Evolutionary conservation across 148 eudicot genomes (phyloP).

Genomic region (Camellia sinensis): DNA sequence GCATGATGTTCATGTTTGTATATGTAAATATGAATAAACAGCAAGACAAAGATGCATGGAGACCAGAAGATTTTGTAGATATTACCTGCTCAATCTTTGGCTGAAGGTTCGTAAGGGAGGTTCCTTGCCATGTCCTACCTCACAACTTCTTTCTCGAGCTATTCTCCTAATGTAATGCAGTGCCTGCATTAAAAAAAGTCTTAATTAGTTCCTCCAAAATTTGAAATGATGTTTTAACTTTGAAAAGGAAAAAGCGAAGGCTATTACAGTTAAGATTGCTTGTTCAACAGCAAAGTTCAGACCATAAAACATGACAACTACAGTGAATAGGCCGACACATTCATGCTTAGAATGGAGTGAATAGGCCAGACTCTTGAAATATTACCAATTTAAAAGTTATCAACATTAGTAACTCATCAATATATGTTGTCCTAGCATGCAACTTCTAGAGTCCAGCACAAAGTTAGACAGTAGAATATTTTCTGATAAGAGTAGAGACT

Average conservation of each 20-base stretch:
- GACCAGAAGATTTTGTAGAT: neutral
- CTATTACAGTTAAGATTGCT: no score
- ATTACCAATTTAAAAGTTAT: neutral
- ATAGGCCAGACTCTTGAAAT: no score
- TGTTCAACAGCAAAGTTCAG: no score
- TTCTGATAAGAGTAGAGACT: neutral
- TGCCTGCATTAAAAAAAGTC: neutral
- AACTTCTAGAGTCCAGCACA: neutral
- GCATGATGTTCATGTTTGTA: neutral
- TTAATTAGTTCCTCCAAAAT: neutral
- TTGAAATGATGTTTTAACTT: neutral
- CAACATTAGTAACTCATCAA: neutral
- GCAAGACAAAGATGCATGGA: neutral
- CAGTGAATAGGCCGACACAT: no score
- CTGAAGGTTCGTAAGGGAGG: neutral
- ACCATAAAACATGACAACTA: no score
- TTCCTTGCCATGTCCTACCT: neutral
- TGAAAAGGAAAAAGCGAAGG: neutral
- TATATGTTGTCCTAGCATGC: neutral
- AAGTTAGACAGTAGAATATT: neutral
- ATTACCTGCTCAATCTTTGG: constrained; percentile 9
- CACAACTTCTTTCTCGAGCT: neutral
- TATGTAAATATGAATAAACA: neutral
- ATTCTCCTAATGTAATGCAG: neutral
- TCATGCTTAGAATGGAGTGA: no score